phyloP scores from a whole-genome alignment of 2,329 filamentous ascomycete species.

The Fusarium buxicola region DNA sequence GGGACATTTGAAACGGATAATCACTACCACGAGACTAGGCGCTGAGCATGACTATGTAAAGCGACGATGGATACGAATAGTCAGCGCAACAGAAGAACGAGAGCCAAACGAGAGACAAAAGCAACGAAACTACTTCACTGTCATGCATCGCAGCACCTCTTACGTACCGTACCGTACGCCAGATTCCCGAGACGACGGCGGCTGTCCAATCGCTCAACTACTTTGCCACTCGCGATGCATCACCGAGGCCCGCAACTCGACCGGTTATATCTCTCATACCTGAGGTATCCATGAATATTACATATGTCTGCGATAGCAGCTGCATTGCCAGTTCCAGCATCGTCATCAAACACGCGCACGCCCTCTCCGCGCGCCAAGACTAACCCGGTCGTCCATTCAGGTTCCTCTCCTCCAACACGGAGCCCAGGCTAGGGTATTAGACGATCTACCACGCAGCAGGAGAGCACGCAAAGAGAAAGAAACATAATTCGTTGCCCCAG shows the following conservation, averaged over 20 bases:
- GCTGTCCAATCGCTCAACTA: background rate
- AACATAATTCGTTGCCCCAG: slow-evolving; percentile 5
- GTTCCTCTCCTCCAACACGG: slow-evolving; percentile 2
- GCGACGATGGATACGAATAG: slow-evolving; percentile 3
- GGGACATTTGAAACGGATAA: background rate
- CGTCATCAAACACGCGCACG: background rate
- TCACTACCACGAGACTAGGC: background rate
- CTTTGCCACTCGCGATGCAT: slow-evolving; percentile 9
- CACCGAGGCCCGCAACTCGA: background rate
- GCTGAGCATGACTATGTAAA: slow-evolving; percentile 1
- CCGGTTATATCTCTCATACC: slow-evolving; percentile 14
- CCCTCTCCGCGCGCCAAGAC: slow-evolving; percentile 12
- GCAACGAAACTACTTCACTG: background rate
- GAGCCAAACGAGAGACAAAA: background rate
- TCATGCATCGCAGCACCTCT: background rate
- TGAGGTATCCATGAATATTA: background rate
- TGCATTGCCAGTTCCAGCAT: background rate
- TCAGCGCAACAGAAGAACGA: too few species aligned
- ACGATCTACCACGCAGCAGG: background rate
- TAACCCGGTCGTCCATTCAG: slow-evolving; percentile 3
- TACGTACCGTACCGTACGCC: background rate
- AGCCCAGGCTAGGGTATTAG: background rate
- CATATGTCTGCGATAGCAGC: background rate
- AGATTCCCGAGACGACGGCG: background rate
- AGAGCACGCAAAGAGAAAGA: background rate